Percentiles rank a stretch among this genome's conserved stretches.
Conservation (phyloP, 2,329 filamentous ascomycete genomes). For the Pyricularia grisea region DNA sequence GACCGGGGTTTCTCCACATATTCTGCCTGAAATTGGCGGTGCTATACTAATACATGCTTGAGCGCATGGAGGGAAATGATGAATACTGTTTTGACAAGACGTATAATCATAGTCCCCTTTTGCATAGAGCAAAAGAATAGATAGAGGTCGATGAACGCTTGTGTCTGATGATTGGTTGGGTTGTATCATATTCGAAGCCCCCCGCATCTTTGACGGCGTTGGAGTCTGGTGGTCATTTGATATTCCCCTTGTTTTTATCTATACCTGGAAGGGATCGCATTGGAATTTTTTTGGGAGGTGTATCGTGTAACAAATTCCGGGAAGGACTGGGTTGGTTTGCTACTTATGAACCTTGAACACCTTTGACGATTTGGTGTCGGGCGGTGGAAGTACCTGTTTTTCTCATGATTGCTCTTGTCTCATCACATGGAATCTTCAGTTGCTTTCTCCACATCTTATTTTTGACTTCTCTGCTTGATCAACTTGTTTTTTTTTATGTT, state of each 20-base stretch:
- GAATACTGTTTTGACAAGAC: not conserved
- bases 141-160: slow-evolving; percentile 1
- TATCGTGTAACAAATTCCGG: slow-evolving; percentile 1
- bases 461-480: not conserved
- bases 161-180: not conserved
- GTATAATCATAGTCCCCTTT: not conserved
- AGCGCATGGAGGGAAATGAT: not conserved
- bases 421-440: not conserved
- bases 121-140: not conserved
- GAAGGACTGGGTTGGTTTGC: not conserved
- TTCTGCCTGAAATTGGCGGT: slow-evolving; percentile 4
- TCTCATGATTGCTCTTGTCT: not conserved
- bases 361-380: not conserved
- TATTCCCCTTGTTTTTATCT: slow-evolving; percentile 1
- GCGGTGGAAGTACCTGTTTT: not conserved
- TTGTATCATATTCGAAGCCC: not conserved
- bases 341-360: not conserved
- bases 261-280: not conserved
- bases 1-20: not conserved
- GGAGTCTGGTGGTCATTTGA: slow-evolving; percentile 2
- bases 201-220: not conserved
- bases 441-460: not conserved
- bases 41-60: slow-evolving; percentile 4
- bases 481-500: not conserved
- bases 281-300: not conserved